Percentiles rank a stretch among this genome's conserved stretches.
Conservation (phyloP, 768 basidiomycete species). For the Mycena leptocephala region DNA sequence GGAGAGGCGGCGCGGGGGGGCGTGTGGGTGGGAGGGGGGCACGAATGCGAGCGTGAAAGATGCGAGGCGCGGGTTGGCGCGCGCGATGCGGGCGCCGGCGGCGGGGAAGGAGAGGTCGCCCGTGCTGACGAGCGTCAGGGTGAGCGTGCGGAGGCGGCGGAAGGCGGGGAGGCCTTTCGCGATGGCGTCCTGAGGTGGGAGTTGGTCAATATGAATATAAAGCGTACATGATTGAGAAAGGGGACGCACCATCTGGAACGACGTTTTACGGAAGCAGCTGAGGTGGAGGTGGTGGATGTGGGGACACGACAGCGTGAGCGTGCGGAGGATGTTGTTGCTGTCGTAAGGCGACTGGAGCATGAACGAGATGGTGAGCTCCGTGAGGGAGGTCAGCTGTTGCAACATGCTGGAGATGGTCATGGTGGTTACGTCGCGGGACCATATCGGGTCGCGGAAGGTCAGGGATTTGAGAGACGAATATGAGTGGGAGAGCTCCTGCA, state of each 20-base stretch:
- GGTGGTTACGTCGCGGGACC: conserved; percentile 78
- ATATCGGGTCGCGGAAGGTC: conserved; percentile 76
- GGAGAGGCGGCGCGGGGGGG: conserved; percentile 64
- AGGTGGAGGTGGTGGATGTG: conserved; percentile 75
- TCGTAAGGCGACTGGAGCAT: conserved; percentile 84
- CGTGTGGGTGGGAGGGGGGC: conserved; percentile 67
- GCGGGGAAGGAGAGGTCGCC: conserved; percentile 73
- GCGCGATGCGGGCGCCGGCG: conserved; percentile 68
- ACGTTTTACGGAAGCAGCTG: conserved; percentile 78
- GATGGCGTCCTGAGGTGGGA: conserved; percentile 66
- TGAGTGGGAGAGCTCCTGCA: conserved; percentile 73
- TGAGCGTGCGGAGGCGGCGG: conserved; percentile 73
- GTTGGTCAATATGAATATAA: no score
- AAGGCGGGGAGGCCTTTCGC: conserved; percentile 76
- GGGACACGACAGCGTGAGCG: conserved; percentile 78
- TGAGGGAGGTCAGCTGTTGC: conserved; percentile 68
- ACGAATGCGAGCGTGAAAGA: conserved; percentile 79
- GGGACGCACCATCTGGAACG: conserved; percentile 78
- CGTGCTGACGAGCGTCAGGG: conserved; percentile 79
- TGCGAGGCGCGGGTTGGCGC: conserved; percentile 76
- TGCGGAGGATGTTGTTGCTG: conserved; percentile 78
- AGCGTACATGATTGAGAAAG: no score
- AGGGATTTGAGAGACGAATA: conserved; percentile 69
- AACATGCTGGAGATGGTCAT: conserved; percentile 75
- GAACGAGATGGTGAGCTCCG: conserved; percentile 76